Base-by-base conservation (phyloP, 768 basidiomycete species). In the Neoboletus brunneissimus region DNA sequence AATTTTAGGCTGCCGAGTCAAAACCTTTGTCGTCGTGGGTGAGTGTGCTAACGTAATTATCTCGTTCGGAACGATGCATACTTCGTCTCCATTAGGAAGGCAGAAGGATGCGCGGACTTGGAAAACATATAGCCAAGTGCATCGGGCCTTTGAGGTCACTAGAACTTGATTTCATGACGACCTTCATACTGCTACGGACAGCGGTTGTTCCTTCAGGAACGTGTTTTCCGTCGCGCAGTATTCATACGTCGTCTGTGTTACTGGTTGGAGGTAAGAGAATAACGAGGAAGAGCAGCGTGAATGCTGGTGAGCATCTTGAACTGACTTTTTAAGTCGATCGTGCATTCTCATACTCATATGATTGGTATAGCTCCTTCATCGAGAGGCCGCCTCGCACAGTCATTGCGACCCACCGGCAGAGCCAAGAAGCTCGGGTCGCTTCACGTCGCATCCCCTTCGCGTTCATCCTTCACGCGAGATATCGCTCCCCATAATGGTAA, bases 361-460 rank as follows among this genome's bases (percentile, higher is more conserved):
- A 34, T 20, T 41, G 22, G 13, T 27, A 31, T 47, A 69, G 67
- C 27, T 27, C 57, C 68, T 18, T 58, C 69, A 1, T 64, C 68
- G 4, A 69, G 60, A 54, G 57, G n/a, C 7, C 67, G 71, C 10
- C 69, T 70, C 5, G 67, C 67, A 46, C 58, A 61, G 23, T n/a
- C n/a, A n/a, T n/a, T n/a, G n/a, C n/a, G n/a, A n/a, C n/a, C n/a
- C n/a, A n/a, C n/a, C n/a, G n/a, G n/a, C n/a, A n/a, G n/a, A n/a
- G n/a, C n/a, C n/a, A n/a, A n/a, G n/a, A n/a, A n/a, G n/a, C n/a
- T n/a, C n/a, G n/a, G n/a, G n/a, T n/a, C n/a, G n/a, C n/a, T n/a
- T n/a, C n/a, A n/a, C n/a, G n/a, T n/a, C n/a, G n/a, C n/a, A n/a
- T n/a, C n/a, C n/a, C n/a, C n/a, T n/a, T n/a, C n/a, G n/a, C n/a